A percentile compares a stretch with the other conserved stretches of the same genome.
phyloP scores from a whole-genome alignment of 306 rosid species.

The Medicago arabica region DNA sequence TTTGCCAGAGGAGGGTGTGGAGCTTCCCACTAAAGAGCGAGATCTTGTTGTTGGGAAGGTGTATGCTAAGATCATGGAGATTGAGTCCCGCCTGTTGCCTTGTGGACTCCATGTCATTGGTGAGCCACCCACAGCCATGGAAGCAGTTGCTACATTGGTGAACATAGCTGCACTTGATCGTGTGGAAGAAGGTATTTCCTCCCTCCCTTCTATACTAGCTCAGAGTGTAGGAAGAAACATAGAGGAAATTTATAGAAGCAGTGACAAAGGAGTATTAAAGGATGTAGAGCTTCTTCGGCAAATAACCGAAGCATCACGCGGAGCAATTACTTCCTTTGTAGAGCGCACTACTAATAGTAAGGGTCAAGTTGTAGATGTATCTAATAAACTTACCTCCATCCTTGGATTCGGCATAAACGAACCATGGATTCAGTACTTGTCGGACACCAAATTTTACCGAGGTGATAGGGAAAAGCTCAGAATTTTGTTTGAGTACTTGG shows the following conservation, averaged over 20 bases:
- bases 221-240: constrained; percentile 83
- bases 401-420: constrained; percentile 92
- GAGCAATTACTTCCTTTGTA: constrained; percentile 81
- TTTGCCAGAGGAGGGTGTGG: constrained; percentile 83
- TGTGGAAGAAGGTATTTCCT: constrained; percentile 78
- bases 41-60: constrained; percentile 94
- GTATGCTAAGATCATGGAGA: constrained; percentile 97
- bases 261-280: constrained; percentile 86
- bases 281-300: constrained; percentile 96
- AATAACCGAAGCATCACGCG: constrained; percentile 87
- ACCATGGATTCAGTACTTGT: constrained; percentile 92
- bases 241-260: constrained; percentile 82
- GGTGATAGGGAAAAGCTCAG: constrained; percentile 88
- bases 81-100: constrained; percentile 91
- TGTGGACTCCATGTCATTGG: constrained; percentile 98
- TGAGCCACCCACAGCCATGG: constrained; percentile 97
- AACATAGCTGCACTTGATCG: constrained; percentile 97
- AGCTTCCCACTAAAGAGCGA: constrained; percentile 81
- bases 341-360: constrained; percentile 79
- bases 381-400: constrained; percentile 67
- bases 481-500: constrained; percentile 69
- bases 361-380: constrained; percentile 94
- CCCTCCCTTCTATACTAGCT: constrained; percentile 87
- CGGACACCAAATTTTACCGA: constrained; percentile 84
- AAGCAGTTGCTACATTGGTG: constrained; percentile 97